These are phyloP conservation scores for Taphrina flavorubra DNA, from an alignment of 1,139 yeast genomes.

Conservation along the genomic window DNA sequence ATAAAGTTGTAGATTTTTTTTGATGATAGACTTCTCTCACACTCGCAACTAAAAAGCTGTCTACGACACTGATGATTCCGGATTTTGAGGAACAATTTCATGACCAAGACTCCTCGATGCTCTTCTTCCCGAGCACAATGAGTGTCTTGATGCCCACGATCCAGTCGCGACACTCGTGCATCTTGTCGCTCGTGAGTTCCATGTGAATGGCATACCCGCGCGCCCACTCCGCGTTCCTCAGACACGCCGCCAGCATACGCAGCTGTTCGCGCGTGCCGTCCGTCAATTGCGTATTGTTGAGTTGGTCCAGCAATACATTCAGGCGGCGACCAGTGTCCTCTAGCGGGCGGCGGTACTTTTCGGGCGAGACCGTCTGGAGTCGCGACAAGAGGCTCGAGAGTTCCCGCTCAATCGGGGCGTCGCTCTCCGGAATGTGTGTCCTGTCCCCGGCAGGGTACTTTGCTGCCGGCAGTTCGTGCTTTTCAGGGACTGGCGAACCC, in stretches of 20 bases:
- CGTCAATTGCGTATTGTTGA: constrained; percentile 70
- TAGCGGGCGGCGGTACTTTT: constrained; percentile 72
- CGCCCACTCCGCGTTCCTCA: constrained; percentile 63
- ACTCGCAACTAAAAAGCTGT: too few species aligned
- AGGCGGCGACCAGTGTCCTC: constrained; percentile 83
- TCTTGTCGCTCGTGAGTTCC: constrained; percentile 68
- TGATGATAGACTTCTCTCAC: too few species aligned
- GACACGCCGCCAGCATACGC: constrained; percentile 56
- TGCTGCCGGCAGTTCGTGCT: constrained; percentile 49
- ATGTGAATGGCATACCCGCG: constrained; percentile 62
- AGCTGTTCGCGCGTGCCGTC: constrained; percentile 61
- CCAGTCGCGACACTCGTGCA: constrained; percentile 89
- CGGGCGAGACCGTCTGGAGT: constrained; percentile 75
- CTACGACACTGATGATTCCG: too few species aligned
- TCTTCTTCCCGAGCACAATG: constrained; percentile 65
- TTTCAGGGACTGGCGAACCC: constrained; percentile 44
- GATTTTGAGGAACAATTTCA: not conserved
- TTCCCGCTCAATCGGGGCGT: constrained; percentile 63
- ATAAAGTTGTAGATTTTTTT: too few species aligned
- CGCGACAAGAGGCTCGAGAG: constrained; percentile 63
- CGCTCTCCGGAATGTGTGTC: constrained; percentile 64
- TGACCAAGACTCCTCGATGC: constrained; percentile 20
- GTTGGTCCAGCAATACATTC: constrained; percentile 74
- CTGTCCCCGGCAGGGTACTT: constrained; percentile 74
- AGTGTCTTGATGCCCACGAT: constrained; percentile 88